Percentiles rank a stretch among this genome's conserved stretches.
These are phyloP conservation scores for Taiozyma sp. DNA, from an alignment of 1,139 yeast species.

Conservation along the genomic window DNA sequence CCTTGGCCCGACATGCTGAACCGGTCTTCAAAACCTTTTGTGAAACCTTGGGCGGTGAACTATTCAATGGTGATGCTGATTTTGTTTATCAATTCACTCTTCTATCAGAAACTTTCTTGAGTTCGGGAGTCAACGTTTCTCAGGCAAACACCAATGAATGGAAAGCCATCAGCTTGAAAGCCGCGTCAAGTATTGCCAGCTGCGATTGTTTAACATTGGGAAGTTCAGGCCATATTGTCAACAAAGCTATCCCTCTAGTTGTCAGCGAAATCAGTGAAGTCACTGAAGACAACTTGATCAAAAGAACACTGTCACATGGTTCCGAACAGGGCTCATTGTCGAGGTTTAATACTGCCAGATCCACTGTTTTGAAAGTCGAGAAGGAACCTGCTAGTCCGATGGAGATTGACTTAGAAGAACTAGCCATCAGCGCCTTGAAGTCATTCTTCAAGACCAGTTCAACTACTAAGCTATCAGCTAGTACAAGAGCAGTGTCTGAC, in stretches of 20 bases:
- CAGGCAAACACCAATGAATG: conserved; percentile 17
- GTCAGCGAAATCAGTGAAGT: conserved; percentile 14
- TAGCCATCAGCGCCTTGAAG: conserved; percentile 38
- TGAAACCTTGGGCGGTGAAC: conserved; percentile 54
- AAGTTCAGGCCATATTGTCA: conserved; percentile 11
- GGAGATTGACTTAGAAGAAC: conserved; percentile 25
- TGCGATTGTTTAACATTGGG: conserved; percentile 15
- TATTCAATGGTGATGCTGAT: conserved; percentile 65
- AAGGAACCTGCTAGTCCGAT: conserved; percentile 6
- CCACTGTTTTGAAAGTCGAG: conserved; percentile 1
- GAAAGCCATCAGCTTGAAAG: conserved; percentile 19
- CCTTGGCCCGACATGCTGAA: conserved; percentile 47
- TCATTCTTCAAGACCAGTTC: conserved; percentile 46
- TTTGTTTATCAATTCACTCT: conserved; percentile 37
- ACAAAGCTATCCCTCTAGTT: conserved; percentile 15
- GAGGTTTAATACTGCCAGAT: conserved; percentile 16
- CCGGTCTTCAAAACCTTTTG: conserved; percentile 57
- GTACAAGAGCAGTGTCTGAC: conserved; percentile 40
- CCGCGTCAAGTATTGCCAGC: conserved; percentile 19
- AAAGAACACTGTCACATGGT: conserved; percentile 13
- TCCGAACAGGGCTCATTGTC: conserved; percentile 15
- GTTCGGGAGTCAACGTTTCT: conserved; percentile 9
- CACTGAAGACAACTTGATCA: conserved; percentile 13
- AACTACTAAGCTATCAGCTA: conserved; percentile 41
- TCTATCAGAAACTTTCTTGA: conserved; percentile 11